These are phyloP conservation scores for Choanephora cucurbitarum DNA, from an alignment of 371 early-diverging fungal species.

Conservation along the genomic window DNA sequence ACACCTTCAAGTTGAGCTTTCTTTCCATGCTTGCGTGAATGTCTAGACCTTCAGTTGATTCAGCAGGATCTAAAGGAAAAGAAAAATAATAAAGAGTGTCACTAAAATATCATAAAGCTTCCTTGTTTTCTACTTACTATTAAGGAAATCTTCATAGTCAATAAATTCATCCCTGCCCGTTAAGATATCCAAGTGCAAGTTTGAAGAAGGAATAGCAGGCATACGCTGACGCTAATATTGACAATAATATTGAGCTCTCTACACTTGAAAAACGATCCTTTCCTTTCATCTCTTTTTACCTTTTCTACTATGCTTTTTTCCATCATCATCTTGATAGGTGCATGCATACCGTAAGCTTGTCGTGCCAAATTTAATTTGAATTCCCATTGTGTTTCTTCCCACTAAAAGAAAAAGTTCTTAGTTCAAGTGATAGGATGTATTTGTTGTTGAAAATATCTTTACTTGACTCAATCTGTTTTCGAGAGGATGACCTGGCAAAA, in stretches of 20 bases:
- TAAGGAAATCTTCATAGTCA: slow-evolving; percentile 90
- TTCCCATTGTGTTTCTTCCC: slow-evolving; percentile 82
- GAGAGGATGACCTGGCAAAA: slow-evolving; percentile 77
- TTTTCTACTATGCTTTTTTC: slow-evolving; percentile 73
- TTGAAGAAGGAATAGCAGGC: slow-evolving; percentile 73
- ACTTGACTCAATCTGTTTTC: slow-evolving; percentile 74
- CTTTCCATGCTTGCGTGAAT: slow-evolving; percentile 70
- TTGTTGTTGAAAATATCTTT: no score
- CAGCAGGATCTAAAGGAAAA: slow-evolving; percentile 54
- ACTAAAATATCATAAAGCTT: no score
- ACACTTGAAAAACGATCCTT: no score
- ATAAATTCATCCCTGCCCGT: slow-evolving; percentile 85
- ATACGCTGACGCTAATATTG: slow-evolving; percentile 50
- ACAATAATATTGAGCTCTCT: no score
- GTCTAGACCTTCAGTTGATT: slow-evolving; percentile 66
- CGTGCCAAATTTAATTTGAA: slow-evolving; percentile 81
- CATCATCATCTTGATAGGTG: slow-evolving; percentile 91
- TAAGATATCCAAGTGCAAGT: slow-evolving; percentile 84
- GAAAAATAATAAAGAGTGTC: no score
- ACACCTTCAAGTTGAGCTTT: slow-evolving; percentile 44
- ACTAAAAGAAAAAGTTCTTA: slow-evolving; percentile 58
- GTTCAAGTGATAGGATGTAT: no score
- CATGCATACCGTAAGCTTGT: slow-evolving; percentile 82
- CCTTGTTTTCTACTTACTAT: slow-evolving; percentile 49
- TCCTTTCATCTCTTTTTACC: no score